A percentile compares a stretch with the other conserved stretches of the same genome.
Evolutionary conservation across 352 stramenopile genomes (phyloP).

Genomic region (Pythium monospermum): DNA sequence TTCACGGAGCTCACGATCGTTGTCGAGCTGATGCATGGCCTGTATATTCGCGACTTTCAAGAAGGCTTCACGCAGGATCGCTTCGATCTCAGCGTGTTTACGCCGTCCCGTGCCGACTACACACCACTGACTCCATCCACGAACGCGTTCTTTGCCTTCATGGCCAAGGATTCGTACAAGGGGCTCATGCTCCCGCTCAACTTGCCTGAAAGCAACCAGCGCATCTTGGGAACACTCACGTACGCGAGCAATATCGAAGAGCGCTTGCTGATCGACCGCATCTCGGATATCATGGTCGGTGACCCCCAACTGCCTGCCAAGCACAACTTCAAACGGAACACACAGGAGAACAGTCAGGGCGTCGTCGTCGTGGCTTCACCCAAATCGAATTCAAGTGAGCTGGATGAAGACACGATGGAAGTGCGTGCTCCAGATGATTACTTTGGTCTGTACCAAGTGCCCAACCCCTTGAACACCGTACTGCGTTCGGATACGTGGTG

Average conservation of each 20-base stretch:
- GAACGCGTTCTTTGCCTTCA: constrained; percentile 77
- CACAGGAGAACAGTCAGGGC: constrained; percentile 51
- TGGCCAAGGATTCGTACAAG: constrained; percentile 75
- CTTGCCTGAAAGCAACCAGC: constrained; percentile 72
- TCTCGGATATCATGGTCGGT: constrained; percentile 90
- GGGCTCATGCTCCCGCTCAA: constrained; percentile 92
- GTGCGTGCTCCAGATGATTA: constrained; percentile 49
- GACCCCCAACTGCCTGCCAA: constrained; percentile 63
- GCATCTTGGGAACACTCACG: constrained; percentile 40
- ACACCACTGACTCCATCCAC: constrained; percentile 42
- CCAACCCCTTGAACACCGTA: constrained; percentile 34
- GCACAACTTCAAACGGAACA: constrained; percentile 50
- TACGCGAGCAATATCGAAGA: constrained; percentile 74
- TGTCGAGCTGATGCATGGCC: constrained; percentile 91
- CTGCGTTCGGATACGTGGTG: constrained; percentile 66
- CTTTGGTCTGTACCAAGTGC: constrained; percentile 45
- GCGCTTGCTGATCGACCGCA: constrained; percentile 85
- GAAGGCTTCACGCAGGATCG: constrained; percentile 66
- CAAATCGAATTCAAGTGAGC: constrained; percentile 12
- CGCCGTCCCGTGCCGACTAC: constrained; percentile 76
- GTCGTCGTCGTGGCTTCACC: constrained; percentile 18
- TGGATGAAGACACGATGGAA: constrained; percentile 4
- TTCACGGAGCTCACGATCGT: constrained; percentile 85
- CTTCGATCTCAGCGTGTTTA: constrained; percentile 88
- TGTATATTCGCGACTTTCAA: constrained; percentile 91